Base-by-base conservation (phyloP, 23 red algal species). In the Chondrus crispus region DNA sequence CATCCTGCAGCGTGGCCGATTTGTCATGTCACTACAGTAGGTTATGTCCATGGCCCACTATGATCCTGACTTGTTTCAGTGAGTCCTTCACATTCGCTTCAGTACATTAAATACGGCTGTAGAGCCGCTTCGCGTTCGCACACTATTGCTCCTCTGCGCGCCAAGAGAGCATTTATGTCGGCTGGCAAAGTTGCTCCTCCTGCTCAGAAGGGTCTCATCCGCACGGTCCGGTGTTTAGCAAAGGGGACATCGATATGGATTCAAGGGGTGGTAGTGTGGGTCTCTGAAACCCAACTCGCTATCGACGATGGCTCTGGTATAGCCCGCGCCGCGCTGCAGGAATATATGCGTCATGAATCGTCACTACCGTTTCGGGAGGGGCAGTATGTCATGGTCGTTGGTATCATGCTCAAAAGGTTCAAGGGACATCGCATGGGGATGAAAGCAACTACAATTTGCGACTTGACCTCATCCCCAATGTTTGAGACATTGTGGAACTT, bases 271-370 rank as follows among this genome's bases (percentile, higher is more conserved):
- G 73, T 91, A 12, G 73, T 91, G 12, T 62, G 74, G 57, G 24
- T 37, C 10, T 43, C 9, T 48, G 38, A 42, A 10, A 50, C 69
- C 35, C 41, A 64, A 47, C 32, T 91, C 43, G 48, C 76, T 12
- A 29, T 91, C 24, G 88, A 91, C 42, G 88, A 91, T 28, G 88
- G 88, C 55, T 91, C 88, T 33, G 88, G 58, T 3, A 66, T 91
- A 52, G 88, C 76, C 20, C 52, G 52, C 14, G 88, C 74, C 3
- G 40, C 66, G n/a, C 18, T 51, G 13, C 40, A 37, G 18, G 35
- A 43, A 3, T 41, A 26, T 38, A 9, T 45, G 37, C 71, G 43
- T 47, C n/a, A n/a, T n/a, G n/a, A n/a, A n/a, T n/a, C n/a, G n/a
- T n/a, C n/a, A n/a, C n/a, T n/a, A n/a, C 18, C 43, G 24, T 2